Base-by-base conservation (phyloP, 2,329 filamentous ascomycete genomes). In the Didymella keratinophila region DNA sequence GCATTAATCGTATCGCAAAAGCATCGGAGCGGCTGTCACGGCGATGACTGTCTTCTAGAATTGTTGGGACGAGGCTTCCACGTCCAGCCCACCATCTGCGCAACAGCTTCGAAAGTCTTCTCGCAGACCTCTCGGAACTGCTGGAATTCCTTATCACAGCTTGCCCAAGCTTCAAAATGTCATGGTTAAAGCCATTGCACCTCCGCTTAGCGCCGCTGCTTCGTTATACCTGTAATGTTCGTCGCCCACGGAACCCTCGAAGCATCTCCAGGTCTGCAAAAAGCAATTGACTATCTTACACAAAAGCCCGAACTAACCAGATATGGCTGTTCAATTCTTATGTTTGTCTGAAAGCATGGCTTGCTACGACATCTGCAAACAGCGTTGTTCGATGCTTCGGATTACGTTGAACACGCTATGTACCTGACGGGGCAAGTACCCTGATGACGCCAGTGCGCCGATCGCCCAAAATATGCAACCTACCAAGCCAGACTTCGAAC, bases 1-100 rank as follows among this genome's bases (percentile, higher is more conserved):
- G 64, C 65, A 62, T 62, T 57, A 61, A 65, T 60, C 60, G 52
- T 67, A 66, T 70, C 60, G 61, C 65, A 65, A 59, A 60, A 67
- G 63, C 63, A 60, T 58, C 23, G 47, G 43, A 41, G 64, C 52
- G 49, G 58, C 52, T 60, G 57, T 58, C 56, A 58, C 47, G 51
- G 56, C 47, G 34, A 55, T 55, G 51, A 55, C 56, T 52, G 36
- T 44, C 42, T 42, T 58, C 32, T 41, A 34, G 43, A 55, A 55
- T 25, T 59, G 56, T 59, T 59, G 56, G 32, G 56, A 59, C 44
- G 41, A 51, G 45, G 56, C 43, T 48, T 58, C 49, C 49, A 53
- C 50, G 32, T 45, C 56, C 56, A 45, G 32, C 28, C 44, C 49
- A 45, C 44, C 39, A 30, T 21, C 20, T 32, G 45, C 45, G 45